Conservation (phyloP, 768 basidiomycete species). For the Rhizopogon salebrosus region DNA sequence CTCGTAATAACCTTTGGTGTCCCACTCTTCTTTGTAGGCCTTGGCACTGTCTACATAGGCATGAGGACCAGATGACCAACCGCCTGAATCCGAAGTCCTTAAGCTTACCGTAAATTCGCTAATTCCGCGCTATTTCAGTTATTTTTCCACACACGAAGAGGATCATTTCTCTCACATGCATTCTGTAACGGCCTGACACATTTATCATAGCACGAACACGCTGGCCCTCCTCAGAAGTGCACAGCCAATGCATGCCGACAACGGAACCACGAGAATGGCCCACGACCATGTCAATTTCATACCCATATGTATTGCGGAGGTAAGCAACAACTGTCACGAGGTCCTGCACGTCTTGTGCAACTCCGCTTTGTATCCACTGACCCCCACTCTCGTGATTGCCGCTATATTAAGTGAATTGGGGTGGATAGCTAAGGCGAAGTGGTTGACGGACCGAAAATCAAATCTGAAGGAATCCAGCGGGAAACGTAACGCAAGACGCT, state of each 20-base stretch:
- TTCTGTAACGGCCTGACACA: constrained; percentile 72
- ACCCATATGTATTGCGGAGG: constrained; percentile 55
- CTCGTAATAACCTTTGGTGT: constrained; percentile 53
- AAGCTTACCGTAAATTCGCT: constrained; percentile 25
- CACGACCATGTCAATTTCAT: constrained; percentile 63
- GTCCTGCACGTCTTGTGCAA: constrained; percentile 62
- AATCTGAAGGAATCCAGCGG: constrained; percentile 82
- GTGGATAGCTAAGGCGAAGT: background rate
- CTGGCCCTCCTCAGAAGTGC: constrained; percentile 53
- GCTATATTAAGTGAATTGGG: constrained; percentile 30
- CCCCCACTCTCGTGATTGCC: constrained; percentile 78
- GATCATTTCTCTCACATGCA: constrained; percentile 52
- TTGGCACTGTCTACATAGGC: constrained; percentile 14
- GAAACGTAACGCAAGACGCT: constrained; percentile 56
- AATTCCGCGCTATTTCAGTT: constrained; percentile 3
- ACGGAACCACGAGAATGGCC: constrained; percentile 78
- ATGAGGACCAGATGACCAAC: constrained; percentile 1
- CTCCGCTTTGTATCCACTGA: constrained; percentile 52
- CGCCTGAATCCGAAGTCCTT: background rate
- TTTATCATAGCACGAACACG: constrained; percentile 63
- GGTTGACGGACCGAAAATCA: constrained; percentile 68
- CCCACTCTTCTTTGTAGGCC: constrained; percentile 46
- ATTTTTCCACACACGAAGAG: background rate
- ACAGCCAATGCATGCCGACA: constrained; percentile 65
- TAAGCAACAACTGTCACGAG: constrained; percentile 59